Conservation (phyloP, 176 grass and related monocot species). For the Oryza nivara region DNA sequence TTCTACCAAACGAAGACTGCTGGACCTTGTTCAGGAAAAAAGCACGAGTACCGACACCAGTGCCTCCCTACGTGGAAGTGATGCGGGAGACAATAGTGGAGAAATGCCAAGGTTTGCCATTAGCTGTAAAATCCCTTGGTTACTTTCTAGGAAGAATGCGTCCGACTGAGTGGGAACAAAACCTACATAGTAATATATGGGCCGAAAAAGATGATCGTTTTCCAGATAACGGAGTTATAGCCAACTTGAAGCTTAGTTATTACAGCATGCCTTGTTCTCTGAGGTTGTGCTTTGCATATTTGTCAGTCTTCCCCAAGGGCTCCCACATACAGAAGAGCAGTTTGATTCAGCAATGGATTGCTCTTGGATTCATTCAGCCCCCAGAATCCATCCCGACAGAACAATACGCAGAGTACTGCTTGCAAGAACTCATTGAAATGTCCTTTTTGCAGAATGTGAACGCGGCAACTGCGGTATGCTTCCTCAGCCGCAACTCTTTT, state of each 20-base stretch:
- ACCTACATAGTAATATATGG: too few relatives aligned
- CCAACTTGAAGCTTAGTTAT: conserved; percentile 15
- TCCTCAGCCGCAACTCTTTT: too few relatives aligned
- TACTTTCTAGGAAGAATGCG: too few relatives aligned
- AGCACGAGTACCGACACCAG: not conserved
- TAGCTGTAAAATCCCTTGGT: conserved; percentile 19
- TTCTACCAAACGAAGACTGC: not conserved
- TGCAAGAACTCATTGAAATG: too few relatives aligned
- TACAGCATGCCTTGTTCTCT: conserved; percentile 7
- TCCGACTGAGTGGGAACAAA: too few relatives aligned
- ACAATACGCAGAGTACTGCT: too few relatives aligned
- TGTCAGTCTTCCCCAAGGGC: not conserved
- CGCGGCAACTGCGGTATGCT: too few relatives aligned
- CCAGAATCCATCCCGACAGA: too few relatives aligned
- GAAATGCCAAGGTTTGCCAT: not conserved
- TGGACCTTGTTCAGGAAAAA: not conserved
- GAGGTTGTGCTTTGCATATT: conserved; percentile 17
- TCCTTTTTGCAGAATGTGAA: too few relatives aligned
- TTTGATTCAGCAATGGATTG: conserved; percentile 20
- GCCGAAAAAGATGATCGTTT: too few relatives aligned
- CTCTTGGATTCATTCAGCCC: not conserved
- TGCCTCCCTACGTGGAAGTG: too few relatives aligned
- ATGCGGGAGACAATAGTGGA: not conserved
- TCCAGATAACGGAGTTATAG: not conserved
- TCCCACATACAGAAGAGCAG: not conserved